These are phyloP conservation scores for Camelina hispida DNA, from an alignment of 345 rosid genomes.

Conservation along the genomic window DNA sequence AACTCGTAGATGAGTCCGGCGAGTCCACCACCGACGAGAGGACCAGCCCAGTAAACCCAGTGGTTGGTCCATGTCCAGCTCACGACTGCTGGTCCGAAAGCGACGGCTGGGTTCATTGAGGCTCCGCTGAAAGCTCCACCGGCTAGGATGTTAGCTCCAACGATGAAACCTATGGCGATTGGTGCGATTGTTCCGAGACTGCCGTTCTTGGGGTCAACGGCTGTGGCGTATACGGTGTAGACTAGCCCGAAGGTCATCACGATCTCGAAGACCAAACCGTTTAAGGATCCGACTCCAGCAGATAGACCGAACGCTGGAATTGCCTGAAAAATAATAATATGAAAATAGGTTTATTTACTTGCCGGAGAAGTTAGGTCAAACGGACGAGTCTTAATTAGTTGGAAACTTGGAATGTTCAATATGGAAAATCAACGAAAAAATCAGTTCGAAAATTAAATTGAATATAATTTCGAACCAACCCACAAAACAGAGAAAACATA, in stretches of 20 bases:
- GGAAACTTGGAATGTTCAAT: background rate
- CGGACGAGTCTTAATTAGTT: background rate
- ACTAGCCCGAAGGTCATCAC: conserved; percentile 95
- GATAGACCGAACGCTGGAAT: conserved; percentile 69
- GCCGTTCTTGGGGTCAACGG: conserved; percentile 89
- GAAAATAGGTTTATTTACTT: conserved; percentile 22
- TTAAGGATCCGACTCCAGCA: conserved; percentile 66
- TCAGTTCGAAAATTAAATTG: background rate
- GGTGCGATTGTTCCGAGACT: conserved; percentile 76
- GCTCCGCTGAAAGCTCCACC: conserved; percentile 93
- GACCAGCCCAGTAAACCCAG: conserved; percentile 98
- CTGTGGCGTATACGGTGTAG: conserved; percentile 93
- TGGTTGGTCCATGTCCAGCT: conserved; percentile 90
- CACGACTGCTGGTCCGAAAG: conserved; percentile 92
- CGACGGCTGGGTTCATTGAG: conserved; percentile 96
- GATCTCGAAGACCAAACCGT: conserved; percentile 85
- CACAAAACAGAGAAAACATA: background rate
- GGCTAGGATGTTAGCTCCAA: conserved; percentile 87
- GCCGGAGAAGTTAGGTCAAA: conserved; percentile 29
- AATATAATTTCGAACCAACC: background rate
- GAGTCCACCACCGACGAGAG: conserved; percentile 84
- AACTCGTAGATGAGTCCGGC: conserved; percentile 80
- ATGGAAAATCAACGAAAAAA: background rate
- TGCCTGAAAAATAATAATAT: conserved; percentile 44
- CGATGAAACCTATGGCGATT: conserved; percentile 87